Conservation (phyloP, 78 protist genomes). For the Protostelium mycophagum region DNA sequence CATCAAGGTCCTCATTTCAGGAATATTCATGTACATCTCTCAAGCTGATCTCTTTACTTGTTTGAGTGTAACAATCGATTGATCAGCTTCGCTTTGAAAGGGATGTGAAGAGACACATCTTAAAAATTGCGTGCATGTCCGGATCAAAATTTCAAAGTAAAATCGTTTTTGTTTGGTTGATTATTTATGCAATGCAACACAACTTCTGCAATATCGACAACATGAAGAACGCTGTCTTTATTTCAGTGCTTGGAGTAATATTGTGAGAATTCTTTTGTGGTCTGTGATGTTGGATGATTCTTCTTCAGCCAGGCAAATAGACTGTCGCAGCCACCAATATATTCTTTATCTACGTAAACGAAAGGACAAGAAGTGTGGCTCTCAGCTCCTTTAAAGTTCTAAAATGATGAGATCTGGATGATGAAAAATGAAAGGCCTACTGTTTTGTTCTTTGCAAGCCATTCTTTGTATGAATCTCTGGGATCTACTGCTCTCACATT, state of each 20-base stretch:
- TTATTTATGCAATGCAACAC: too few relatives aligned
- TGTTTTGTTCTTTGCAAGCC: not conserved
- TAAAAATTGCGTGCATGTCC: too few relatives aligned
- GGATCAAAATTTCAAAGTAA: too few relatives aligned
- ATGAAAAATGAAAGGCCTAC: not conserved
- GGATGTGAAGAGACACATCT: too few relatives aligned
- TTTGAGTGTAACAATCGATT: too few relatives aligned
- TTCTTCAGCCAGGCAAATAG: not conserved
- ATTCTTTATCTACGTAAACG: not conserved
- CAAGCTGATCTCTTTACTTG: too few relatives aligned
- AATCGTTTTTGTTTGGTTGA: too few relatives aligned
- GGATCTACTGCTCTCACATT: not conserved
- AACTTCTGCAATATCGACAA: too few relatives aligned
- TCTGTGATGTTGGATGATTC: not conserved
- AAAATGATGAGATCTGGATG: not conserved
- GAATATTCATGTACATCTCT: too few relatives aligned
- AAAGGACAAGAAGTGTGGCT: not conserved
- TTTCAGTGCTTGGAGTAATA: not conserved
- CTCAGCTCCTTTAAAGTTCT: not conserved
- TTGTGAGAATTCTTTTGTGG: not conserved
- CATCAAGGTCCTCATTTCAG: too few relatives aligned
- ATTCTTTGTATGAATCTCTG: not conserved
- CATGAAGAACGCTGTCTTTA: too few relatives aligned
- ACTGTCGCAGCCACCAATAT: not conserved
- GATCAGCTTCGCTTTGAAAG: too few relatives aligned